These are phyloP conservation scores for Sugiyamaella neomexicana DNA, from an alignment of 1,139 yeast genomes.

Conservation along the genomic window DNA sequence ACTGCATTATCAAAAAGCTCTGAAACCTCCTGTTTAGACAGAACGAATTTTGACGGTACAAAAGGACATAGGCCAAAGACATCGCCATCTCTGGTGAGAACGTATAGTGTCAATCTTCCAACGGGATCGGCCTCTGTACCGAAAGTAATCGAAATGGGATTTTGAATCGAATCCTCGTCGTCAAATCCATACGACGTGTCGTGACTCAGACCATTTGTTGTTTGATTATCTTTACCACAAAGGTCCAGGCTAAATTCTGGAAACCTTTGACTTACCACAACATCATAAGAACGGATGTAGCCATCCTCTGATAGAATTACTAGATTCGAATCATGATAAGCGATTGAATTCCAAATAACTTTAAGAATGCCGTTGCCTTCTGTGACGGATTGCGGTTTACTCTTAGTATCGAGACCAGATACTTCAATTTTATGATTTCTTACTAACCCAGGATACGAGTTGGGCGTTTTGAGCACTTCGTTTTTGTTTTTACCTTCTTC, in stretches of 20 bases:
- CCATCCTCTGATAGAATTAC: conserved; percentile 45
- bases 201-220: too few relatives aligned
- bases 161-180: conserved; percentile 23
- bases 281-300: conserved; percentile 42
- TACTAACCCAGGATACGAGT: background rate
- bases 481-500: conserved; percentile 10
- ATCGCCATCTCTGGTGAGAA: conserved; percentile 55
- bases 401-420: background rate
- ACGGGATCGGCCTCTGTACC: conserved; percentile 44
- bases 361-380: conserved; percentile 29
- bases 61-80: conserved; percentile 58
- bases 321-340: conserved; percentile 45
- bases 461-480: background rate
- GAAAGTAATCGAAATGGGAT: conserved; percentile 48
- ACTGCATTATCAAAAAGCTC: conserved; percentile 48
- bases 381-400: background rate
- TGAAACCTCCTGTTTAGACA: conserved; percentile 41
- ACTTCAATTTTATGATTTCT: background rate
- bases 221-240: background rate
- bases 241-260: conserved; percentile 29
- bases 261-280: conserved; percentile 32
- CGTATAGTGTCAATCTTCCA: conserved; percentile 50
- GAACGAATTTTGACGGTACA: conserved; percentile 46
- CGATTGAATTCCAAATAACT: conserved; percentile 49
- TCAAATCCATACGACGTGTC: conserved; percentile 2